Evolutionary conservation across 2,329 filamentous ascomycete genomes (phyloP).

Genomic region (Exophiala aquamarina): DNA sequence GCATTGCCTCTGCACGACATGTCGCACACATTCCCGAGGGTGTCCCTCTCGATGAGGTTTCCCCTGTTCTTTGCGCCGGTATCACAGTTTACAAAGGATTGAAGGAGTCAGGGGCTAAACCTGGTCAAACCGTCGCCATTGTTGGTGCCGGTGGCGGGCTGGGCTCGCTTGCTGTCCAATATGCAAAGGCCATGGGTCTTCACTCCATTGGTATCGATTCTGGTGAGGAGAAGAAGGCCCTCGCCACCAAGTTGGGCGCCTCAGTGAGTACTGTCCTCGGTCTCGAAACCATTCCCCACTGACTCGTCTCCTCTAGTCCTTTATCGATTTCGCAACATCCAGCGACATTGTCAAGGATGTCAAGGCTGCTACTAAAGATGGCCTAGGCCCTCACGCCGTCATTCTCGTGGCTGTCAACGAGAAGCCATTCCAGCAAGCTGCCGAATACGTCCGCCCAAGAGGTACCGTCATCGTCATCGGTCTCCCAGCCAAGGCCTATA

Average conservation of each 20-base stretch:
- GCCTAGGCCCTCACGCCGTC: conserved; percentile 82
- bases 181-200: conserved; percentile 87
- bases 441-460: conserved; percentile 78
- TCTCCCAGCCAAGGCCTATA: conserved; percentile 74
- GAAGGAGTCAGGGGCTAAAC: conserved; percentile 74
- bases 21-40: conserved; percentile 79
- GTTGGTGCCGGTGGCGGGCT: conserved; percentile 85
- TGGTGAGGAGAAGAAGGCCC: conserved; percentile 74
- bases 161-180: conserved; percentile 77
- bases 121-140: conserved; percentile 78
- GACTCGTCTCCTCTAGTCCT: conserved; percentile 45
- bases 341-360: conserved; percentile 82
- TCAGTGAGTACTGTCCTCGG: conserved; percentile 35
- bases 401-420: conserved; percentile 82
- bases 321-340: conserved; percentile 76
- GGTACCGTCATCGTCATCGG: conserved; percentile 88
- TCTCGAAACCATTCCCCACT: background rate
- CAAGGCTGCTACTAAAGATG: conserved; percentile 74
- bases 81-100: conserved; percentile 90
- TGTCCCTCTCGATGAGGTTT: conserved; percentile 71
- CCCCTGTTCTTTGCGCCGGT: conserved; percentile 80
- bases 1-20: conserved; percentile 81
- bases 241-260: conserved; percentile 68
- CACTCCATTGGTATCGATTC: conserved; percentile 78
- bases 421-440: conserved; percentile 93